These are phyloP conservation scores for Ceratocystis alfenasii DNA, from an alignment of 2,329 filamentous ascomycete genomes.

Conservation along the genomic window DNA sequence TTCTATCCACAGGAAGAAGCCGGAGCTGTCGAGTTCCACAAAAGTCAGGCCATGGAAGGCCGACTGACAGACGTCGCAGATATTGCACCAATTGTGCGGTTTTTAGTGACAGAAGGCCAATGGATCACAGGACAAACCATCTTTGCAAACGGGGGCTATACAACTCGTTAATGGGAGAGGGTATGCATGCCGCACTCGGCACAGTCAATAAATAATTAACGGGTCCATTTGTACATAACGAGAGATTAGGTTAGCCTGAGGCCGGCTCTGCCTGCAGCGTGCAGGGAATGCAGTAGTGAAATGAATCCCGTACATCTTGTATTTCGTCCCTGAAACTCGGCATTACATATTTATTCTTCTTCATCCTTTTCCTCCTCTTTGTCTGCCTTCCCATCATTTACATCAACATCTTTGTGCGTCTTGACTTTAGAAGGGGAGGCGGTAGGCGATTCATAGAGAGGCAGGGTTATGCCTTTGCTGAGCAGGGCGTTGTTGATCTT, in stretches of 20 bases:
- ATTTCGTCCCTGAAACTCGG: not conserved
- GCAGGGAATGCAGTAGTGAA: not conserved
- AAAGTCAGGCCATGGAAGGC: conserved; percentile 33
- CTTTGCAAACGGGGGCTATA: conserved; percentile 39
- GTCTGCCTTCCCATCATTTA: conserved; percentile 35
- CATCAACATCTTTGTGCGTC: conserved; percentile 53
- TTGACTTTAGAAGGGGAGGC: conserved; percentile 34
- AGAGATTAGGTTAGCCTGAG: not conserved
- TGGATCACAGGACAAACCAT: conserved; percentile 39
- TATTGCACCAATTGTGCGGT: conserved; percentile 36
- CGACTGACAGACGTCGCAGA: conserved; percentile 34
- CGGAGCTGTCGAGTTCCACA: conserved; percentile 36
- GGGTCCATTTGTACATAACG: not conserved
- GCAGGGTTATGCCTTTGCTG: conserved; percentile 37
- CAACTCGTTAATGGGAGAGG: conserved; percentile 29
- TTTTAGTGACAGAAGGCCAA: conserved; percentile 34
- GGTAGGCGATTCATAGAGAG: conserved; percentile 26
- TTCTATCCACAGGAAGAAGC: conserved; percentile 35
- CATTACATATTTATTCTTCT: conserved; percentile 1
- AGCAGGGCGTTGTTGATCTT: conserved; percentile 46
- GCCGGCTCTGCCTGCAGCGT: not conserved
- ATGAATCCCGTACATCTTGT: not conserved
- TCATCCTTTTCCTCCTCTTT: conserved; percentile 9
- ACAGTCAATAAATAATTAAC: not conserved
- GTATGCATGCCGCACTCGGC: no score